A percentile compares a stretch with the other conserved stretches of the same genome.
phyloP scores from a whole-genome alignment of 805 yeast species.

The Cyberlindnera mrakii region DNA sequence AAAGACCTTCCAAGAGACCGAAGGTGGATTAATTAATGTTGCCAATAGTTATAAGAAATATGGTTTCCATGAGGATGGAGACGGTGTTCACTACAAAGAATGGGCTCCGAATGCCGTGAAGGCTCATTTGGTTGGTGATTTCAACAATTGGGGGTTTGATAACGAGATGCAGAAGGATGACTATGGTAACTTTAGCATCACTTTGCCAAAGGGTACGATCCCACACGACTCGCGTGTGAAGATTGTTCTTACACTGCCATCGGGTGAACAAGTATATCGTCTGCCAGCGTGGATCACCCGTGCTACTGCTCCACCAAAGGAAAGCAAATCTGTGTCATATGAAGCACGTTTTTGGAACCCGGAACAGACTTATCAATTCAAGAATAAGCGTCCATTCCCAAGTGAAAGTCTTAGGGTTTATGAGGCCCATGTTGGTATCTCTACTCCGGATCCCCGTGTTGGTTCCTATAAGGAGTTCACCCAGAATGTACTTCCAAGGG shows the following conservation, averaged over 20 bases:
- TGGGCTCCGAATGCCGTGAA: constrained; percentile 85
- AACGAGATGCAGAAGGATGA: constrained; percentile 55
- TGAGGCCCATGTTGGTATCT: constrained; percentile 95
- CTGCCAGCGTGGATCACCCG: constrained; percentile 86
- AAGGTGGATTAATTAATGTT: constrained; percentile 62
- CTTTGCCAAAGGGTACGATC: constrained; percentile 62
- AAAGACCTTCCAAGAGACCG: constrained; percentile 44
- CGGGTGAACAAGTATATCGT: constrained; percentile 70
- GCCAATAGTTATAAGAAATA: constrained; percentile 70
- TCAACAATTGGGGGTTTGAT: constrained; percentile 72
- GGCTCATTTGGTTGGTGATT: constrained; percentile 86
- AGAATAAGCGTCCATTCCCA: constrained; percentile 56
- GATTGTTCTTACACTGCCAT: constrained; percentile 55
- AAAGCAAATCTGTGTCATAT: constrained; percentile 43
- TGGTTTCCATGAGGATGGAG: constrained; percentile 63
- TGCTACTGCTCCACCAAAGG: constrained; percentile 69
- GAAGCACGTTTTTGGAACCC: constrained; percentile 97
- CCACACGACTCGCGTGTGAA: constrained; percentile 79
- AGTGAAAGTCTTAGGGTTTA: constrained; percentile 60
- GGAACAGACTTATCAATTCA: constrained; percentile 36
- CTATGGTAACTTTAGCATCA: constrained; percentile 65
- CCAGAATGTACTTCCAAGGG: constrained; percentile 70
- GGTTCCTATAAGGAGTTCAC: constrained; percentile 88
- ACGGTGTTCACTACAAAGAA: constrained; percentile 55
- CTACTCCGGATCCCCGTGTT: constrained; percentile 80